Base-by-base conservation (phyloP, 164 flowering plant genomes). In the Liquidambar formosana region DNA sequence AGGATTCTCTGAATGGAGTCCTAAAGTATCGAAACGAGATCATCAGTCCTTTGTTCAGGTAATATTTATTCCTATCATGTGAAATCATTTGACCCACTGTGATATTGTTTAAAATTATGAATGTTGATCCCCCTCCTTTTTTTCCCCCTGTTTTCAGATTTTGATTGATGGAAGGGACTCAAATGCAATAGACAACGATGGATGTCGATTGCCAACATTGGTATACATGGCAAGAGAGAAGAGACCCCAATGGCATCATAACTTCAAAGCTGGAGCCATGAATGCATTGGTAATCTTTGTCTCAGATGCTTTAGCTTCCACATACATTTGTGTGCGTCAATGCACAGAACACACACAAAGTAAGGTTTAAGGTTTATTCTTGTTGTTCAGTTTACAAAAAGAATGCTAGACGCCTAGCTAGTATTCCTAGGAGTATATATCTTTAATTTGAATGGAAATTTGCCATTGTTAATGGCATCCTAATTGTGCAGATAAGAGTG, bases 241-340 rank as follows among this genome's bases (percentile, higher is more conserved):
- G 75, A 75, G 78, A 38, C 83, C 81, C 1, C 51, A 65, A 23
- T 64, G 43, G 27, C 81, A 73, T 22, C 91, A 87, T 69, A 77
- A 83, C 62, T 87, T 77, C 79, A 87, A 85, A 79, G 91, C 86
- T 10, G 91, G 91, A 46, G 85, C 91, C 23, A 76, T 87, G 73
- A 87, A 87, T 72, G 79, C 85, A 61, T 22, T 85, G 81, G 86
- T 82, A 75, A 41, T 49, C 33, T n/a, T n/a, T 9, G 33, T 66
- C 28, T 33, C 4, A 33, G 2, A 2, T 0, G 26, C 21, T 4
- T 51, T 52, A 9, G 10, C n/a, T n/a, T 25, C 10, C 21, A 60
- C 46, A 12, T 61, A 1, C 6, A 38, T 33, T 25, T 12, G 25
- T n/a, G n/a, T n/a, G n/a, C n/a, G n/a, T n/a, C n/a, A n/a, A n/a